These are phyloP conservation scores for Boletellus ananas DNA, from an alignment of 768 basidiomycete genomes.

Conservation along the genomic window DNA sequence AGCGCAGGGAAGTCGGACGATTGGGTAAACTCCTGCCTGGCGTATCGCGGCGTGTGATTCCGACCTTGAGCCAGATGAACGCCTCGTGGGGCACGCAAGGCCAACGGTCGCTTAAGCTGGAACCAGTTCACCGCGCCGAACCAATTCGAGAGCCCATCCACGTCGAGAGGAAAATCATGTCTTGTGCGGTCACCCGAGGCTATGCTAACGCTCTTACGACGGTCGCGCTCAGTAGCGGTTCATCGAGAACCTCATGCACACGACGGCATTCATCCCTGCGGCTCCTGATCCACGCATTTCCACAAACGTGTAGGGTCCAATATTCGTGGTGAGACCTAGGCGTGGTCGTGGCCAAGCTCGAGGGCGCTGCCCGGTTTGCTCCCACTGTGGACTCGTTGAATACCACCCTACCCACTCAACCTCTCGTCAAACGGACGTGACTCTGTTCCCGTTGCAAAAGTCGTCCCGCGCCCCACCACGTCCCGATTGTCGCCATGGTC, in stretches of 20 bases:
- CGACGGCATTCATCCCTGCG: not conserved
- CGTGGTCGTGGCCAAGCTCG: not conserved
- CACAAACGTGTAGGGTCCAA: constrained; percentile 11
- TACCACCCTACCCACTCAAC: not conserved
- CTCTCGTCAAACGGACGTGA: not conserved
- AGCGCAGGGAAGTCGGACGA: not conserved
- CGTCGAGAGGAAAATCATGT: too few relatives aligned
- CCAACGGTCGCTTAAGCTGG: not conserved
- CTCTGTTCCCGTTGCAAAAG: not conserved
- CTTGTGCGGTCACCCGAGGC: too few relatives aligned
- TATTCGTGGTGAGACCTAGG: not conserved
- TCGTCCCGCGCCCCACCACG: not conserved
- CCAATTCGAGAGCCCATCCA: not conserved
- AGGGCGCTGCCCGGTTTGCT: not conserved
- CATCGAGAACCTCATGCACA: not conserved
- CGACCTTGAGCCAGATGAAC: not conserved
- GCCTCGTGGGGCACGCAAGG: constrained; percentile 24
- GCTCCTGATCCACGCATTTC: not conserved
- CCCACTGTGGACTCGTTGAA: not conserved
- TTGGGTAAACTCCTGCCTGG: constrained; percentile 6
- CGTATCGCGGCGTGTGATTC: constrained; percentile 13
- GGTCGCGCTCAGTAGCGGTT: too few relatives aligned
- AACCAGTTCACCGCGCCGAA: not conserved
- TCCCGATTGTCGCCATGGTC: constrained; percentile 9
- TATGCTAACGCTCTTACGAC: too few relatives aligned